Evolutionary conservation across 2,329 filamentous ascomycete species (phyloP), one percentile per base, ranked within the genome.

Genomic region (Colletotrichum truncatum): DNA sequence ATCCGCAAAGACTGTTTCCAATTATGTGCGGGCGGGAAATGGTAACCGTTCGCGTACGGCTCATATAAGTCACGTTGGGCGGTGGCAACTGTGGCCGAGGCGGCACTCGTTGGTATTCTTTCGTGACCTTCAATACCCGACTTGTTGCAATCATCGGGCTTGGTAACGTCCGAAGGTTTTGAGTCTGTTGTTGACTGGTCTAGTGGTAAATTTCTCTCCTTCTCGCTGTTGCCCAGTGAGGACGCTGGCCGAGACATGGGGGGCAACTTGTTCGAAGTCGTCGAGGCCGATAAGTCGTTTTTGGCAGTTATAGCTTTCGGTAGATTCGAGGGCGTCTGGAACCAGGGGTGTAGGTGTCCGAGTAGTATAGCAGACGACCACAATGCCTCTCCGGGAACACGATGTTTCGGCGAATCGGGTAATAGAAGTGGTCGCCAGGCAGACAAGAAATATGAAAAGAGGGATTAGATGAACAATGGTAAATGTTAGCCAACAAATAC

Each of bases 11-110:
- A 85, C 62, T 88, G 85, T 34, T 80, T 84, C 80, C 85, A 87
- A 0, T 87, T 78, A 70, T 88, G 87, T 59, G 83, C 87, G 5
- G 86, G 88, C 21, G 86, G 87, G 70, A 89, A 90, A 72, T 90
- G 85, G 71, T 91, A 90, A 41, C 88, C 87, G 71, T 90, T 91
- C n/a, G 83, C 79, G 48, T 58, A 68, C 4, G 67, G 65, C 21
- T 62, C 67, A 25, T 52, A 58, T 1, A 67, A 25, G n/a, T 66
- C 49, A 16, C 48, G 54, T 32, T 68, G 48, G 14, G 64, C 49
- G 6, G 67, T 58, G 7, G 39, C 54, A 12, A 64, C 64, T 6
- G 57, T 45, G 3, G 64, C 41, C 9, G 48, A 23, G 10, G 66
- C 64, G 10, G 48, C 58, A 9, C 38, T 63, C 2, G 53, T 55